Conservation (phyloP, 192 early-diverging fungal genomes). For the Coemansia sp. region DNA sequence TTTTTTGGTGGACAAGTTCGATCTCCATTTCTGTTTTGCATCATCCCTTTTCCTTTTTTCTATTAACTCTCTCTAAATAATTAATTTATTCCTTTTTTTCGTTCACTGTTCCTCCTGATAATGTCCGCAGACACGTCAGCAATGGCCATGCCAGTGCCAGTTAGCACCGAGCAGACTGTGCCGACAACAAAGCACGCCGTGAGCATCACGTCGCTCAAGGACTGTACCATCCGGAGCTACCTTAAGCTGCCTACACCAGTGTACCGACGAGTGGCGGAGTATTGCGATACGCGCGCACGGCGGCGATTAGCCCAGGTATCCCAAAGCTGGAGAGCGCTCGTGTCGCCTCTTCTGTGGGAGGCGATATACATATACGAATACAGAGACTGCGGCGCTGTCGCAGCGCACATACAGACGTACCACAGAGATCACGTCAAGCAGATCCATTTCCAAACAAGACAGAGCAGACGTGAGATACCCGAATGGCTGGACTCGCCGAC, state of each 20-base stretch:
- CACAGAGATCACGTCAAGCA: constrained; percentile 44
- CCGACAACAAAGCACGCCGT: constrained; percentile 24
- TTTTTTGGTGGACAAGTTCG: too few relatives aligned
- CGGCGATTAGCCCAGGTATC: constrained; percentile 46
- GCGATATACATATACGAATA: constrained; percentile 44
- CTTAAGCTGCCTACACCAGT: constrained; percentile 39
- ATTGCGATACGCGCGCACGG: constrained; percentile 43
- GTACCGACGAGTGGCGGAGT: constrained; percentile 49
- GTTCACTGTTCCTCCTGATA: not conserved
- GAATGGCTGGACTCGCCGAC: constrained; percentile 51
- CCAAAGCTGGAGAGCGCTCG: constrained; percentile 50
- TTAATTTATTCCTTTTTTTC: not conserved
- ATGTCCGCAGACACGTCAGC: constrained; percentile 9
- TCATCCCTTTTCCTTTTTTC: not conserved
- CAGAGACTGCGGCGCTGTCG: constrained; percentile 20
- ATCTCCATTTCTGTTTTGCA: too few relatives aligned
- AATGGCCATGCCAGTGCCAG: constrained; percentile 4
- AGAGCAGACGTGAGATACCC: constrained; percentile 39
- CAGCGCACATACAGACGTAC: constrained; percentile 37
- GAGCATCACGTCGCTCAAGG: constrained; percentile 36
- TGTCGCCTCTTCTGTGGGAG: constrained; percentile 48
- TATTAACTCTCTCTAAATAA: not conserved
- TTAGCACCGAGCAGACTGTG: not conserved
- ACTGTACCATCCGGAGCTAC: constrained; percentile 22
- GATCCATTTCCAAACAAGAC: constrained; percentile 39